Base-by-base conservation (phyloP, 2,329 filamentous ascomycete species). In the Penicillium corylophilum region DNA sequence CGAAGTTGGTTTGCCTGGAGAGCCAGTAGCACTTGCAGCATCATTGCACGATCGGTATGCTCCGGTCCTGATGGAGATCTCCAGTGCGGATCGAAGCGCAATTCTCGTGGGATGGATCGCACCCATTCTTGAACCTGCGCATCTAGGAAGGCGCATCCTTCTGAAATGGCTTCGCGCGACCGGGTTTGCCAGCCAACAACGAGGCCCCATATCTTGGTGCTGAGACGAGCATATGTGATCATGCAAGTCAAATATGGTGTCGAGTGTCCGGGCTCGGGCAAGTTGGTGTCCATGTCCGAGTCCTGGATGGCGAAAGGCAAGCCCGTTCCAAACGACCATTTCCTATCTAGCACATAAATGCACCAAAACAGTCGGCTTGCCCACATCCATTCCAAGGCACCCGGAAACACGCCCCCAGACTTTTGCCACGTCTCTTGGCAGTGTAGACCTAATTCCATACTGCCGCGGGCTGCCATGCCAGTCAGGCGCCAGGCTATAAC, bases 301-400 rank as follows among this genome's bases (percentile, higher is more conserved):
- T 80, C 77, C 10, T 77, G 69, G 4, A 81, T 68, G 0, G 74
- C 73, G 56, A 79, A 80, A 0, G 78, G 77, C 18, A 80, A 59
- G 12, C 78, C 77, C 0, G 77, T 80, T 2, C 78, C 78, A 29
- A 81, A 79, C 9, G 77, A 79, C 75, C 77, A 81, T 20, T 78
- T 74, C 1, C 77, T 74, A 44, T 81, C 79, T 0, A 81, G 70
- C 0, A 78, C 74, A 48, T 80, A 81, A 16, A 79, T 75, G 26
- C 73, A 77, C 77, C 78, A 81, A 53, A 80, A 81, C 0, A 80
- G 49, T 23, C 68, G 54, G 39, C 63, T 69, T 3, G 67, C 66
- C 62, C 67, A 71, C 6, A 57, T 69, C 55, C 66, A 66, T 46
- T 70, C 67, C 20, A 71, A 51, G n/a, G 69, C 68, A 1, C 69